phyloP scores from a whole-genome alignment of 2,329 filamentous ascomycete genomes.

The Botryotinia globosa region DNA sequence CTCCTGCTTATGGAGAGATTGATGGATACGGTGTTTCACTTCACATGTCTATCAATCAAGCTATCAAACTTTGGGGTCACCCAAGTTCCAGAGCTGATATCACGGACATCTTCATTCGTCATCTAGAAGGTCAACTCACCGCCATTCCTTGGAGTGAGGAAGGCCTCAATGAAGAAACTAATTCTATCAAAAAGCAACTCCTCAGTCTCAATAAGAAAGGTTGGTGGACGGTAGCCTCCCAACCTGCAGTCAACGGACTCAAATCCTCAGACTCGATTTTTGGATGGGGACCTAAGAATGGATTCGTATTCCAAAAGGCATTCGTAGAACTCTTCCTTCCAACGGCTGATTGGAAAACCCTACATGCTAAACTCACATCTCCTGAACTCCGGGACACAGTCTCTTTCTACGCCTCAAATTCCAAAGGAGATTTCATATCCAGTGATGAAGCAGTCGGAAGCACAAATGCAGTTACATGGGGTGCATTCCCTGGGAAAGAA shows the following conservation, averaged over 20 bases:
- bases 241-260: slow-evolving; percentile 87
- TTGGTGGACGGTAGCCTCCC: slow-evolving; percentile 96
- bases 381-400: slow-evolving; percentile 61
- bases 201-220: slow-evolving; percentile 73
- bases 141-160: slow-evolving; percentile 95
- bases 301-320: slow-evolving; percentile 96
- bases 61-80: slow-evolving; percentile 79
- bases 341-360: slow-evolving; percentile 62
- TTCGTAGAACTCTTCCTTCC: slow-evolving; percentile 97
- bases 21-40: slow-evolving; percentile 97
- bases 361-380: slow-evolving; percentile 62
- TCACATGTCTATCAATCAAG: slow-evolving; percentile 83
- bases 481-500: slow-evolving; percentile 91
- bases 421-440: slow-evolving; percentile 71
- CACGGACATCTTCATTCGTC: slow-evolving; percentile 73
- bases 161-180: slow-evolving; percentile 78
- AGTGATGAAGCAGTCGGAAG: slow-evolving; percentile 52
- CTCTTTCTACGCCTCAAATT: slow-evolving; percentile 85
- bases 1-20: slow-evolving; percentile 92
- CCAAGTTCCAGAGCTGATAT: slow-evolving; percentile 71
- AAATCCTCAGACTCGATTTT: slow-evolving; percentile 74
- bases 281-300: slow-evolving; percentile 89
- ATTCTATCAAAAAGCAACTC: slow-evolving; percentile 73
- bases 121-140: slow-evolving; percentile 74
- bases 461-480: slow-evolving; percentile 96